Evolutionary conservation across 176 grass and related monocot genomes (phyloP).

Genomic region (Tillandsia fasciculata): DNA sequence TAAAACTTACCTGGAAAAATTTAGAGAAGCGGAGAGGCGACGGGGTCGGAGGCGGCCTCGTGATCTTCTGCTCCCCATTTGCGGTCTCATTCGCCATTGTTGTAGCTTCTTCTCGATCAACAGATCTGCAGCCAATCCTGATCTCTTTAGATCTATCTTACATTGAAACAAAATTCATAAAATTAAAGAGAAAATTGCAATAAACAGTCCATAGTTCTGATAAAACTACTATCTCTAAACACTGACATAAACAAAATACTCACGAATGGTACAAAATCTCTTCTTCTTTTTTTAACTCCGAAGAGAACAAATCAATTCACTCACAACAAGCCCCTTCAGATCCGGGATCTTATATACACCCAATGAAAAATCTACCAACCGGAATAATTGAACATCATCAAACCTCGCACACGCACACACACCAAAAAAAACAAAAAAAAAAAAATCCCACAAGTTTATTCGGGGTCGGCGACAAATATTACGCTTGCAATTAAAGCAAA

Average conservation of each 20-base stretch:
- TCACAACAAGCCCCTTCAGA: slow-evolving; percentile 11
- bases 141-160: not conserved
- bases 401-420: slow-evolving; percentile 2
- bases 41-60: slow-evolving; percentile 72
- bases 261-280: not conserved
- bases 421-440: not conserved
- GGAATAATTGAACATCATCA: slow-evolving; percentile 23
- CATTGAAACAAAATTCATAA: slow-evolving; percentile 33
- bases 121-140: slow-evolving; percentile 11
- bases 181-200: slow-evolving; percentile 10
- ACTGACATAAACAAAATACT: too few species aligned
- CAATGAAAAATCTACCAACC: slow-evolving; percentile 42
- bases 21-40: slow-evolving; percentile 98
- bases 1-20: slow-evolving; percentile 76
- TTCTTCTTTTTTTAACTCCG: not conserved
- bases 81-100: slow-evolving; percentile 67
- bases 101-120: slow-evolving; percentile 26
- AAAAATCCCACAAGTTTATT: slow-evolving; percentile 20
- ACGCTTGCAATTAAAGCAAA: slow-evolving; percentile 51
- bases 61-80: slow-evolving; percentile 57
- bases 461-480: slow-evolving; percentile 19
- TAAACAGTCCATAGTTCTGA: not conserved
- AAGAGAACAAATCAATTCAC: slow-evolving; percentile 3
- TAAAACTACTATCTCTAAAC: too few species aligned
- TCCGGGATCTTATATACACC: slow-evolving; percentile 17